These are phyloP conservation scores for Tetrastigma voinierianum DNA, from an alignment of 164 flowering plant species.

Conservation along the genomic window DNA sequence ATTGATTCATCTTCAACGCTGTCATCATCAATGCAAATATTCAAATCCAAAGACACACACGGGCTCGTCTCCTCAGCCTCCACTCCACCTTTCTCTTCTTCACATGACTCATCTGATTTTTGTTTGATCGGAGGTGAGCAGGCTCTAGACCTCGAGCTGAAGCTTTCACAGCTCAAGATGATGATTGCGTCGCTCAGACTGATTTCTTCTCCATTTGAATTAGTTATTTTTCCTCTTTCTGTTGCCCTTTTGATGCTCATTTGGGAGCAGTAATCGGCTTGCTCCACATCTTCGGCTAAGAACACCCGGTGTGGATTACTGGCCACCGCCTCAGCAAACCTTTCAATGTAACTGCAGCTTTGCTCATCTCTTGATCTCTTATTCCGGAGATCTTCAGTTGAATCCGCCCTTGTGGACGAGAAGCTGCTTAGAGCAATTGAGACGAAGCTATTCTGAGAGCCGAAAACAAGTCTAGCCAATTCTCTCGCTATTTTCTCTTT, in stretches of 20 bases:
- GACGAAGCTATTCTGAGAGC: constrained; percentile 48
- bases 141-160: constrained; percentile 70
- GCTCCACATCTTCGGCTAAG: constrained; percentile 73
- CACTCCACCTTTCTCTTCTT: constrained; percentile 25
- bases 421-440: constrained; percentile 64
- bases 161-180: constrained; percentile 80
- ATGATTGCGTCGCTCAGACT: constrained; percentile 66
- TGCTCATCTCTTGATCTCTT: constrained; percentile 77
- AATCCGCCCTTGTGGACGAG: constrained; percentile 60
- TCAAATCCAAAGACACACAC: constrained; percentile 72
- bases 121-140: constrained; percentile 57
- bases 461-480: constrained; percentile 70
- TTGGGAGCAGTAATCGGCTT: constrained; percentile 65
- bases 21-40: constrained; percentile 58
- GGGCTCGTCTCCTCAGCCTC: constrained; percentile 25
- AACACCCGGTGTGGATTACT: constrained; percentile 76
- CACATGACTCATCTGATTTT: constrained; percentile 18
- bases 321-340: constrained; percentile 57
- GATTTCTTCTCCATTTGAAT: constrained; percentile 48
- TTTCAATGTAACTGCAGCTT: constrained; percentile 57
- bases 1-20: constrained; percentile 29
- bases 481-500: constrained; percentile 76
- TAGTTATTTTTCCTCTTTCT: constrained; percentile 58
- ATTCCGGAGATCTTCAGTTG: constrained; percentile 51
- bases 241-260: constrained; percentile 70